Evolutionary conservation across 108 stramenopile species (phyloP), one percentile per base, ranked within the genome.

Genomic region (Fistulifera pelliculosa): DNA sequence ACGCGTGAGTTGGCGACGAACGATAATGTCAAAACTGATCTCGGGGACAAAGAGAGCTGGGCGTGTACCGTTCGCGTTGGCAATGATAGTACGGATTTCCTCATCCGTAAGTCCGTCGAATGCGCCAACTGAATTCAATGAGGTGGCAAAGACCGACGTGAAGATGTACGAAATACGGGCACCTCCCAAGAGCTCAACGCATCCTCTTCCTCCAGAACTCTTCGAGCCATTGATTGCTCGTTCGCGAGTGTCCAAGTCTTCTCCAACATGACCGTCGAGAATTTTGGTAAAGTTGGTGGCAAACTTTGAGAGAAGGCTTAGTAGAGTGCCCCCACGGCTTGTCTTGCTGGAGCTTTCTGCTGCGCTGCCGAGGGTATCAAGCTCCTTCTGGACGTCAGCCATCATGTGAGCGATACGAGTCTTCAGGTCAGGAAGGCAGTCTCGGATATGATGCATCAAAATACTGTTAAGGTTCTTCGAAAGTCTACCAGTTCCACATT

Each of bases 11-110:
- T 98, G 96, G 49, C 92, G 70, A 49, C 90, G 70, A 0, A 96
- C 95, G 18, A 99, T 64, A 41, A 96, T 86, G 49, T 98, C 96
- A 61, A 99, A 99, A 38, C 83, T 76, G 24, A 95, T 92, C 62
- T 98, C 98, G 16, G 96, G 96, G 24, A 98, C 96, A 58, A 98
- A 99, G 22, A 99, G 68, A 26, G 94, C 81, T 12, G 93, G 93
- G 11, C 96, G 70, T 8, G 96, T 94, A 27, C 97, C 93, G 47
- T 85, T 94, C 54, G 96, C 94, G 68, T 98, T 98, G 40, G 75
- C 72, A 48, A 99, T 97, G 8, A 95, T 96, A 8, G 95, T 97
- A 10, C 97, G 85, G 47, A 99, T 96, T 61, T 99, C 98, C 44
- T 94, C 92, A 69, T 96, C 95, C 10, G 77, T 54, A 14, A 98